Base-by-base conservation (phyloP, 2,329 filamentous ascomycete genomes). In the Pseudogymnoascus sp. region DNA sequence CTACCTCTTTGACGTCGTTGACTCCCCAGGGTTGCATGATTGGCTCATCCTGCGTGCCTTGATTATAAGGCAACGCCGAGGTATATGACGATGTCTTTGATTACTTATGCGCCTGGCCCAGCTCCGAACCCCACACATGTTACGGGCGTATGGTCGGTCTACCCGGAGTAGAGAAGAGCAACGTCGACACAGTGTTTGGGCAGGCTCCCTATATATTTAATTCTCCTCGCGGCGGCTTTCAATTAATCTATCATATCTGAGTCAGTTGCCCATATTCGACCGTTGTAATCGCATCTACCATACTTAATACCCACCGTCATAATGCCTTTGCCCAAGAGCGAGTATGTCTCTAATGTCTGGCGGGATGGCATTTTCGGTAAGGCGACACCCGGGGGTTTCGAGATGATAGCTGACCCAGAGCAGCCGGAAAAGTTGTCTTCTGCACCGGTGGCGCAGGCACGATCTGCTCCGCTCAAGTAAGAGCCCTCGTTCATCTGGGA, bases 391-490 rank as follows among this genome's bases (percentile, higher is more conserved):
- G 59, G 13, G 14, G 21, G 3, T 10, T 44, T 24, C 38, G 26
- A 24, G 63, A 61, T 35, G 62, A 44, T 40, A n/a, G 24, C 66
- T 67, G 62, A 66, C 65, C 59, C 38, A 63, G n/a, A 60, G 50
- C 70, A 96, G 91, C 88, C 67, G 86, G 88, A 73, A 93, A 95
- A 72, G 93, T 97, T 50, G 85, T 93, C 69, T 96, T 97, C 77
- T 96, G 96, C 72, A 99, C 95, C 3, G 95, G 95, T 64, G 95
- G 95, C 61, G 92, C 92, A 4, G 93, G 95, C 63, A 88, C 89
- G 26, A 97, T 99, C 72, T 97, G 95, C 79, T 95, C 89, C 70
- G 92, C 90, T 63, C 95, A 97, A 79, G 95, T 96, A 33, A 85
- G 92, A 67, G 95, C 95, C 3, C 80, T 99, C 65, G 92, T 99